Conservation (phyloP, 805 yeast genomes). For the Yamadazyma olivae region DNA sequence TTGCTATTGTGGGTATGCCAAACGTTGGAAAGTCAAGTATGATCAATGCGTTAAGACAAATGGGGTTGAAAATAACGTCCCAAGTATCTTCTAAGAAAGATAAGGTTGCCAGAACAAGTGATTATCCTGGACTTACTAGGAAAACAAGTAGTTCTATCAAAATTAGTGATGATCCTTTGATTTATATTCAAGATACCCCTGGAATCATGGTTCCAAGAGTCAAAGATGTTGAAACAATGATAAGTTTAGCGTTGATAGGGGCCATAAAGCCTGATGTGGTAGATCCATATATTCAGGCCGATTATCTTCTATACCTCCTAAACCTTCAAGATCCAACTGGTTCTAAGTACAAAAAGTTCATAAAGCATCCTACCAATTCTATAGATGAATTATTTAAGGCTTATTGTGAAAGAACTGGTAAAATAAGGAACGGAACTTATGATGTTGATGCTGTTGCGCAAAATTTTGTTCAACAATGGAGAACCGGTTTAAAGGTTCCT, state of each 20-base stretch:
- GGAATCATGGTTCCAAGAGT: slow-evolving; percentile 86
- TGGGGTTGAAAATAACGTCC: slow-evolving; percentile 24
- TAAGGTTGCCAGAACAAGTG: slow-evolving; percentile 83
- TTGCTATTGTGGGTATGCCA: slow-evolving; percentile 90
- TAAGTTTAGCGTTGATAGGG: slow-evolving; percentile 69
- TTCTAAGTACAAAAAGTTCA: slow-evolving; percentile 41
- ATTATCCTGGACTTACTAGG: slow-evolving; percentile 87
- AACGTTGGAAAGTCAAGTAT: slow-evolving; percentile 95
- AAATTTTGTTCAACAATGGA: slow-evolving; percentile 60
- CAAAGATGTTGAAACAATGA: slow-evolving; percentile 63
- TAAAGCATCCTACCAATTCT: slow-evolving; percentile 68
- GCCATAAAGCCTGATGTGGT: slow-evolving; percentile 66
- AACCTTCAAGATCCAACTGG: slow-evolving; percentile 59
- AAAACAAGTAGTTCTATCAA: slow-evolving; percentile 73
- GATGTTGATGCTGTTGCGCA: slow-evolving; percentile 63
- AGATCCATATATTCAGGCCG: slow-evolving; percentile 85
- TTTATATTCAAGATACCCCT: slow-evolving; percentile 84
- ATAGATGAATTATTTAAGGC: slow-evolving; percentile 52
- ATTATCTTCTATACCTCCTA: slow-evolving; percentile 70
- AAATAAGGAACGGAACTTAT: slow-evolving; percentile 24
- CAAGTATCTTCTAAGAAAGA: slow-evolving; percentile 35
- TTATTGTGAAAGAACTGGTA: not conserved
- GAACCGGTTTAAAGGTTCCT: slow-evolving; percentile 44
- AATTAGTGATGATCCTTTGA: slow-evolving; percentile 56
- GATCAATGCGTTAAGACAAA: slow-evolving; percentile 65